A percentile compares a stretch with the other conserved stretches of the same genome.
Conservation (phyloP, 495 filamentous ascomycete genomes). For the Umbilicaria muhlenbergii region DNA sequence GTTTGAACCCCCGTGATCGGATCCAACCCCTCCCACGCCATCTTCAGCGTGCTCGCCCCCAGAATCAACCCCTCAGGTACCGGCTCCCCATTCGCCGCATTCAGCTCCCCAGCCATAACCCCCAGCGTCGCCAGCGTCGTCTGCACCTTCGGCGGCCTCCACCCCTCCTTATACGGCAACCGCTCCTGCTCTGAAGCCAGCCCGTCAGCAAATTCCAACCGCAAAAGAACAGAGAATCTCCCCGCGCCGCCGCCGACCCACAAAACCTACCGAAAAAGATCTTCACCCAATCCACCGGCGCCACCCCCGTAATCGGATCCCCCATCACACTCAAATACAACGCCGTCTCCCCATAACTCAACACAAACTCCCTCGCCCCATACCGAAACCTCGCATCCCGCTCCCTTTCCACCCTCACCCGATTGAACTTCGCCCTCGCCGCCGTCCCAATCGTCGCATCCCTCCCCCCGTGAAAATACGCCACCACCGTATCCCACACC, state of each 20-base stretch:
- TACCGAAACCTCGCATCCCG: constrained; percentile 7
- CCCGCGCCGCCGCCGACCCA: neutral
- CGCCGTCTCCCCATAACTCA: constrained; percentile 10
- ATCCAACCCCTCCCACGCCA: too few species aligned
- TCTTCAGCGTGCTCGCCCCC: too few species aligned
- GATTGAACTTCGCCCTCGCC: too few species aligned
- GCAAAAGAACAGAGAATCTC: too few species aligned
- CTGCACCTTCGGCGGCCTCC: constrained; percentile 1
- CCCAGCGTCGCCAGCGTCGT: neutral
- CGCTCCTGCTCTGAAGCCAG: constrained; percentile 3
- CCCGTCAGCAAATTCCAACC: neutral
- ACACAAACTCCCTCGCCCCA: constrained; percentile 3
- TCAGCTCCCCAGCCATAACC: too few species aligned
- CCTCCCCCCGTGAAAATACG: too few species aligned
- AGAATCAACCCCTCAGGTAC: too few species aligned
- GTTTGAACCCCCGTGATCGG: too few species aligned
- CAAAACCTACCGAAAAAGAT: constrained; percentile 5
- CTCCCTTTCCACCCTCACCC: neutral
- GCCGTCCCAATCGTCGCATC: too few species aligned
- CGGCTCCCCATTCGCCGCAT: too few species aligned
- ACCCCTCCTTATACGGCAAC: constrained; percentile 5
- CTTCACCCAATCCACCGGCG: constrained; percentile 5
- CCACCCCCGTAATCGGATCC: constrained; percentile 5
- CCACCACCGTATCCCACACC: too few species aligned
- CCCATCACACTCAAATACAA: constrained; percentile 6